These are phyloP conservation scores for Wallacemonas collosoma DNA, from an alignment of 208 protist genomes.

Conservation along the genomic window DNA sequence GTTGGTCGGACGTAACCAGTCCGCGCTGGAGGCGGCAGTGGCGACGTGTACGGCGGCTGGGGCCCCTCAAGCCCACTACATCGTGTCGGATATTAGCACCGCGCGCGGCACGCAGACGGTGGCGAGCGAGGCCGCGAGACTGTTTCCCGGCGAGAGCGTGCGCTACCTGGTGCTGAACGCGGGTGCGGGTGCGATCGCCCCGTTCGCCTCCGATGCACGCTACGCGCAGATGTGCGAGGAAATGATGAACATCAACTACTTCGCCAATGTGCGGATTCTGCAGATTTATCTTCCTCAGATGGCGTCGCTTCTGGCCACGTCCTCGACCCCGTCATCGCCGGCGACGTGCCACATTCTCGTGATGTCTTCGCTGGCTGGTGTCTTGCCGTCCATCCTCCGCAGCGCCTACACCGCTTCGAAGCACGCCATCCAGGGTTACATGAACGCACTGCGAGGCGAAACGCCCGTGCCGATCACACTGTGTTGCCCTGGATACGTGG, in stretches of 20 bases:
- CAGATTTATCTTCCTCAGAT: slow-evolving; percentile 67
- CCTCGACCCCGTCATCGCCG: slow-evolving; percentile 17
- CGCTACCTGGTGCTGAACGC: slow-evolving; percentile 86
- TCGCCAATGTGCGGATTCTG: slow-evolving; percentile 79
- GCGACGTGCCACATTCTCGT: slow-evolving; percentile 65
- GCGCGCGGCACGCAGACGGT: slow-evolving; percentile 44
- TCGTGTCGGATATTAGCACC: slow-evolving; percentile 66
- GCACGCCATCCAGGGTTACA: slow-evolving; percentile 88
- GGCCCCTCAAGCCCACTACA: slow-evolving; percentile 47
- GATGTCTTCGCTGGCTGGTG: slow-evolving; percentile 76
- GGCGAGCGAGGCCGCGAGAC: slow-evolving; percentile 16
- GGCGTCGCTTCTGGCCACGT: slow-evolving; percentile 30
- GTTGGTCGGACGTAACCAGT: slow-evolving; percentile 70
- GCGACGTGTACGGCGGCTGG: slow-evolving; percentile 43
- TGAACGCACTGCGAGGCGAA: slow-evolving; percentile 85
- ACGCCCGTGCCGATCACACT: slow-evolving; percentile 69
- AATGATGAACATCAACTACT: slow-evolving; percentile 90
- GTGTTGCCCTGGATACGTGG: slow-evolving; percentile 85
- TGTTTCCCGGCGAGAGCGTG: slow-evolving; percentile 19
- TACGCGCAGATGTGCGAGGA: slow-evolving; percentile 62
- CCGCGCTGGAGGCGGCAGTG: slow-evolving; percentile 36
- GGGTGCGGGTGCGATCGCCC: slow-evolving; percentile 72
- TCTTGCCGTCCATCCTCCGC: slow-evolving; percentile 76
- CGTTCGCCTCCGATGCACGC: slow-evolving; percentile 50
- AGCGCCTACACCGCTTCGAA: slow-evolving; percentile 85